phyloP scores from a whole-genome alignment of 352 stramenopile genomes.

The Globisporangium spiculum region DNA sequence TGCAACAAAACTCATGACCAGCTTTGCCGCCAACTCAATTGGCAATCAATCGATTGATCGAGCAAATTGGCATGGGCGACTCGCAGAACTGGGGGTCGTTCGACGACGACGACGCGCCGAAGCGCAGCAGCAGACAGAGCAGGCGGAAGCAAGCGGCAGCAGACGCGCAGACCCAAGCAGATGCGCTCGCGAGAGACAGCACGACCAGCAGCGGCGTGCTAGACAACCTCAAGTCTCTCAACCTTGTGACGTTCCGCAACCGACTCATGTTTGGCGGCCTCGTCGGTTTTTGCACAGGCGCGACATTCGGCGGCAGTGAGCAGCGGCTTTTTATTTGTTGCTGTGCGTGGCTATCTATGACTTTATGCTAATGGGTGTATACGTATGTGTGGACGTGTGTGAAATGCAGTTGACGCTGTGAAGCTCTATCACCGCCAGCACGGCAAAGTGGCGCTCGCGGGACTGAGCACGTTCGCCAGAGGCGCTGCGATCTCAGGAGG shows the following conservation, averaged over 20 bases:
- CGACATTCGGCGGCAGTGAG: slow-evolving; percentile 73
- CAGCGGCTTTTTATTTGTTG: slow-evolving; percentile 10
- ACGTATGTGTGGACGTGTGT: slow-evolving; percentile 2
- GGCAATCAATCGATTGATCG: slow-evolving; percentile 3
- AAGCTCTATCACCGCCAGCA: slow-evolving; percentile 64
- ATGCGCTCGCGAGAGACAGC: neutral
- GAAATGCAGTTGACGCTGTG: slow-evolving; percentile 51
- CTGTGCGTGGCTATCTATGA: neutral
- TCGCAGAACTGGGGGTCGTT: slow-evolving; percentile 84
- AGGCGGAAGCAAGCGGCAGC: slow-evolving; percentile 13
- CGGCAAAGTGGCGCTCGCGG: slow-evolving; percentile 40
- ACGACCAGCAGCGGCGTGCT: slow-evolving; percentile 9
- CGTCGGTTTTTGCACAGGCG: slow-evolving; percentile 75
- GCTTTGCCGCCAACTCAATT: neutral
- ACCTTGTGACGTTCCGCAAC: slow-evolving; percentile 58
- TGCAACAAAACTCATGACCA: neutral
- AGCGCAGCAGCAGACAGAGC: slow-evolving; percentile 10
- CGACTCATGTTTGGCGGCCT: slow-evolving; percentile 74
- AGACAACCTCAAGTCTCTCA: slow-evolving; percentile 25
- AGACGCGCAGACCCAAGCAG: slow-evolving; percentile 1
- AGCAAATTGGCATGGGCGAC: slow-evolving; percentile 44
- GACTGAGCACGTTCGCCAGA: slow-evolving; percentile 41
- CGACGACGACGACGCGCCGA: slow-evolving; percentile 35
- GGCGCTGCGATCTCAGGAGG: slow-evolving; percentile 56
- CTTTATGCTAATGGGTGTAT: neutral